Evolutionary conservation across 352 stramenopile genomes (phyloP).

Genomic region (Globisporangium parvum): DNA sequence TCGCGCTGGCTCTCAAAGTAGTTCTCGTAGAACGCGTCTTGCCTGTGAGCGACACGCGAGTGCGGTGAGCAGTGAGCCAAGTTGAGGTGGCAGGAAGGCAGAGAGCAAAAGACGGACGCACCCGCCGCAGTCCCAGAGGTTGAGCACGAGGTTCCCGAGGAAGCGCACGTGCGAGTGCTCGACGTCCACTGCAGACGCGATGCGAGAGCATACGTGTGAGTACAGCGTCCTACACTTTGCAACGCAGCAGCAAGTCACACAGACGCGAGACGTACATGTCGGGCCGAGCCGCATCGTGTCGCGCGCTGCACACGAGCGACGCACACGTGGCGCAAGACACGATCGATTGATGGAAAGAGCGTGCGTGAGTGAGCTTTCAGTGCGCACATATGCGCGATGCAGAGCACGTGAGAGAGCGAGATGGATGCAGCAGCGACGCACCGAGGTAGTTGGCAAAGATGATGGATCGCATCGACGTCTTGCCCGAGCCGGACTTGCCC

Average conservation of each 20-base stretch:
- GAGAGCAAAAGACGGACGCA: constrained; percentile 18
- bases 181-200: constrained; percentile 72
- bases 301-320: constrained; percentile 47
- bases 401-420: too few species aligned
- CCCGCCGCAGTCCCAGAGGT: constrained; percentile 99
- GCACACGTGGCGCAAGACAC: background rate
- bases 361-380: background rate
- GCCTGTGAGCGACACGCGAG: constrained; percentile 35
- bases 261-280: constrained; percentile 60
- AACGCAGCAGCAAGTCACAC: background rate
- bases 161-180: constrained; percentile 94
- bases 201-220: background rate
- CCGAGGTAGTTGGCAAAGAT: constrained; percentile 99
- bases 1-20: constrained; percentile 99
- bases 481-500: constrained; percentile 94
- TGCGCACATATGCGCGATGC: too few species aligned
- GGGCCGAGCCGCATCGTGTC: constrained; percentile 97
- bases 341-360: background rate
- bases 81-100: background rate
- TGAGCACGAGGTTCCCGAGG: constrained; percentile 97
- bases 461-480: constrained; percentile 99
- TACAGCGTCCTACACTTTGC: constrained; percentile 7
- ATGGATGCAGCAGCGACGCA: constrained; percentile 14
- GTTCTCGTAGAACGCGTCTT: constrained; percentile 99
- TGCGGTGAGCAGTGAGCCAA: background rate